Evolutionary conservation across 768 basidiomycete species (phyloP).

Genomic region (Tubosaeta brunneosetosa): DNA sequence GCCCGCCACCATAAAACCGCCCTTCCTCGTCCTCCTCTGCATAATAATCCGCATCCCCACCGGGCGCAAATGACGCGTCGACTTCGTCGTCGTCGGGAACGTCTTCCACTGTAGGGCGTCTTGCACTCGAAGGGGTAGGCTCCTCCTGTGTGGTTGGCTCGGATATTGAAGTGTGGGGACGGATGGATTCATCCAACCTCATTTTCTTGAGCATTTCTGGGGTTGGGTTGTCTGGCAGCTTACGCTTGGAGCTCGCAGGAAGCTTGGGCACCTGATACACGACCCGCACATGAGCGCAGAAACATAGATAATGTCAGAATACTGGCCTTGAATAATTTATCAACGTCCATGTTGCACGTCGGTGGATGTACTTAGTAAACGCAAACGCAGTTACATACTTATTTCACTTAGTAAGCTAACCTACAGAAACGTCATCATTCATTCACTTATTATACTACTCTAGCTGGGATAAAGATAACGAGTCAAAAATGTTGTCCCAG

Average conservation of each 20-base stretch:
- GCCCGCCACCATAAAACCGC: slow-evolving; percentile 88
- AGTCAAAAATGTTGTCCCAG: neutral
- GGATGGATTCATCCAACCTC: slow-evolving; percentile 44
- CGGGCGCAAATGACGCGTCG: slow-evolving; percentile 64
- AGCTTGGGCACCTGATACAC: slow-evolving; percentile 58
- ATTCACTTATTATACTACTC: slow-evolving; percentile 3
- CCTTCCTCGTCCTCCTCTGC: slow-evolving; percentile 90
- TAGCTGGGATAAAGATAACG: slow-evolving; percentile 2
- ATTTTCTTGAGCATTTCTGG: slow-evolving; percentile 82
- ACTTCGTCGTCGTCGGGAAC: slow-evolving; percentile 29
- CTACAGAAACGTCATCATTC: neutral
- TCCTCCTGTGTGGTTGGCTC: slow-evolving; percentile 9
- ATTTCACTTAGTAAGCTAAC: too few species aligned
- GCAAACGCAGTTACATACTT: too few species aligned
- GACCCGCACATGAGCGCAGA: slow-evolving; percentile 1
- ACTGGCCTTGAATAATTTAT: slow-evolving; percentile 46
- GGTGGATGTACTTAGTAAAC: neutral
- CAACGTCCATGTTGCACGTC: slow-evolving; percentile 40
- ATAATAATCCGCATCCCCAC: slow-evolving; percentile 87
- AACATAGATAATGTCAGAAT: neutral
- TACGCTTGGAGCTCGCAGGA: slow-evolving; percentile 62
- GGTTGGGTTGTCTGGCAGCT: slow-evolving; percentile 70
- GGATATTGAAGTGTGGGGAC: slow-evolving; percentile 2
- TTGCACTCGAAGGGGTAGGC: slow-evolving; percentile 25
- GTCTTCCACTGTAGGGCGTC: slow-evolving; percentile 58